Base-by-base conservation (phyloP, 2,329 filamentous ascomycete species). In the Verruconis gallopava region DNA sequence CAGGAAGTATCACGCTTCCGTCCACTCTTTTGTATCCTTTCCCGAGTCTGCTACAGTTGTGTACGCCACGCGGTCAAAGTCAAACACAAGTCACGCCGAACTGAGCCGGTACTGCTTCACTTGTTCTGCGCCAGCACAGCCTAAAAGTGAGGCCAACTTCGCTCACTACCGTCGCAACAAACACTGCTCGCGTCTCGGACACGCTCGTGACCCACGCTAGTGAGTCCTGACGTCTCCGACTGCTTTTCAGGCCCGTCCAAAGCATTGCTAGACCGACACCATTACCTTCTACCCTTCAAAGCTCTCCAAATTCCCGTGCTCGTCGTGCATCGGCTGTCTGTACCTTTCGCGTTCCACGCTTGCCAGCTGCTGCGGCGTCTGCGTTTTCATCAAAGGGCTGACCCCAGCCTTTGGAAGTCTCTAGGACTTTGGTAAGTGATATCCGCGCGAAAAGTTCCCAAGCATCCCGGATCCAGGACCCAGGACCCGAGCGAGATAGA, bases 381-480 rank as follows among this genome's bases (percentile, higher is more conserved):
- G 25, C 25, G 6, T 30, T 30, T 30, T 30, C 25, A 30, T 30
- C 9, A 9, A 30, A n/a, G 9, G 60, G 25, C n/a, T n/a, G 25
- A 30, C n/a, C 25, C 25, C 25, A 30, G 25, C 25, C n/a, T n/a
- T n/a, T n/a, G n/a, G n/a, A 30, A n/a, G 9, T 30, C 25, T 9
- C 6, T 30, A 9, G 25, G n/a, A 30, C 9, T 30, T 30, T n/a
- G 25, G n/a, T n/a, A 30, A 30, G n/a, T 30, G n/a, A 9, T n/a
- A 9, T 30, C 25, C 25, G 6, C 25, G n/a, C 25, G 25, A n/a
- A 30, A n/a, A 30, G 25, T n/a, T 30, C 25, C 25, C 25, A 9
- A 30, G 9, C 9, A 9, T 30, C n/a, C n/a, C 63, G 13, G 58
- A 30, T 30, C 25, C 25, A 9, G 25, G n/a, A n/a, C n/a, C n/a